phyloP scores from a whole-genome alignment of 129 eudicot genomes.

The Ambrosia trifida region DNA sequence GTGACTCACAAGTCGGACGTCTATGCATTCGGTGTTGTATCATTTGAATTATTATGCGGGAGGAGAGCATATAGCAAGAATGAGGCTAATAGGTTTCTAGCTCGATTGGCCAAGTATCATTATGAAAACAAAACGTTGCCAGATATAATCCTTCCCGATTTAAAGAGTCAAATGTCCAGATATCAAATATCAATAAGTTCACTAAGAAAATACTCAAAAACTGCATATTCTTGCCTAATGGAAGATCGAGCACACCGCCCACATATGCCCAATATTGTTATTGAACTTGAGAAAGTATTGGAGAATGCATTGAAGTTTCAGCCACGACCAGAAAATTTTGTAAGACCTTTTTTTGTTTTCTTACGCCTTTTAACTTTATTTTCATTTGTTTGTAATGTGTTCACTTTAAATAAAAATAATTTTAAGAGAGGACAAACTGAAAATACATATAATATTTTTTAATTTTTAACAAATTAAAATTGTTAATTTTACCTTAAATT shows the following conservation, averaged over 20 bases:
- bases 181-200: neutral
- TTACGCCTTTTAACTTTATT: neutral
- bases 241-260: neutral
- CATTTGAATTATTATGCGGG: neutral
- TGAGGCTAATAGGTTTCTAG: neutral
- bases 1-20: neutral
- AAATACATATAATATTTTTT: too few species aligned
- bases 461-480: too few species aligned
- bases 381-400: neutral
- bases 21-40: neutral
- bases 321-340: neutral
- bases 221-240: neutral
- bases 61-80: neutral
- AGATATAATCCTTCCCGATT: neutral
- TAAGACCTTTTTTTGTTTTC: neutral
- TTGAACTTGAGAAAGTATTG: neutral
- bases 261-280: neutral
- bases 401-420: too few species aligned
- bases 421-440: too few species aligned
- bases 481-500: too few species aligned
- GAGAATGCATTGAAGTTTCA: neutral
- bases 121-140: neutral
- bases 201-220: neutral
- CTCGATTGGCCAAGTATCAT: neutral
- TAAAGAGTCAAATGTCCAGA: neutral